Evolutionary conservation across 2,329 filamentous ascomycete species (phyloP).

Genomic region (Ceratocystis cubensis): DNA sequence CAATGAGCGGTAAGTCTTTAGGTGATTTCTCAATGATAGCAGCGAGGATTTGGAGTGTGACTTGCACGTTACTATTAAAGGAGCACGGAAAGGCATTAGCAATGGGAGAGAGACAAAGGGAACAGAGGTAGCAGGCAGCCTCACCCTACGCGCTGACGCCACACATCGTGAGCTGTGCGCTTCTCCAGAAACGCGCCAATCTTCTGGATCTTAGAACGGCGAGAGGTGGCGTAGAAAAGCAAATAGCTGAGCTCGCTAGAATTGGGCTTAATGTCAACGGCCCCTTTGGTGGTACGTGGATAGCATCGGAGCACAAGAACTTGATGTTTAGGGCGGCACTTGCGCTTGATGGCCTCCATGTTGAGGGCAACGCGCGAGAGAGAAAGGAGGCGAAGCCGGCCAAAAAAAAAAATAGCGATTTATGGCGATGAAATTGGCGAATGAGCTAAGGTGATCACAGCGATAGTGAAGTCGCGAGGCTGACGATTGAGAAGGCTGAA

Average conservation of each 20-base stretch:
- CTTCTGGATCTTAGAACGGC: slow-evolving; percentile 90
- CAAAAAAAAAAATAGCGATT: not conserved
- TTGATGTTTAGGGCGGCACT: slow-evolving; percentile 87
- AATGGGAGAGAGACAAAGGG: not conserved
- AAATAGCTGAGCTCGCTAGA: slow-evolving; percentile 94
- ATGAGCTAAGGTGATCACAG: not conserved
- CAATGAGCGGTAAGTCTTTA: slow-evolving; percentile 81
- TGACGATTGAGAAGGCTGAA: not conserved
- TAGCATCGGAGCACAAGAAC: slow-evolving; percentile 94
- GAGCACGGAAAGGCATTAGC: not conserved
- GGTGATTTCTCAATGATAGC: slow-evolving; percentile 88
- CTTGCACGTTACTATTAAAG: slow-evolving; percentile 64
- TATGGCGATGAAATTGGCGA: slow-evolving; percentile 21
- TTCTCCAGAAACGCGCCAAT: slow-evolving; percentile 91
- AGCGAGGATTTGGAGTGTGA: slow-evolving; percentile 83
- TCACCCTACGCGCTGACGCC: slow-evolving; percentile 74
- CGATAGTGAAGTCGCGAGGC: not conserved
- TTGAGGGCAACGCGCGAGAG: slow-evolving; percentile 22
- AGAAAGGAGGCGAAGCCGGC: not conserved
- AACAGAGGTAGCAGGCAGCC: slow-evolving; percentile 21
- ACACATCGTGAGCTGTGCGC: slow-evolving; percentile 83
- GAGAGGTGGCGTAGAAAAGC: slow-evolving; percentile 90
- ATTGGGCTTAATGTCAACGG: slow-evolving; percentile 88
- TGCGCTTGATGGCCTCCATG: slow-evolving; percentile 55
- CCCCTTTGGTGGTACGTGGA: slow-evolving; percentile 79